A percentile compares a stretch with the other conserved stretches of the same genome.
phyloP scores from a whole-genome alignment of 306 rosid species.

The Lithocarpus polystachyus region DNA sequence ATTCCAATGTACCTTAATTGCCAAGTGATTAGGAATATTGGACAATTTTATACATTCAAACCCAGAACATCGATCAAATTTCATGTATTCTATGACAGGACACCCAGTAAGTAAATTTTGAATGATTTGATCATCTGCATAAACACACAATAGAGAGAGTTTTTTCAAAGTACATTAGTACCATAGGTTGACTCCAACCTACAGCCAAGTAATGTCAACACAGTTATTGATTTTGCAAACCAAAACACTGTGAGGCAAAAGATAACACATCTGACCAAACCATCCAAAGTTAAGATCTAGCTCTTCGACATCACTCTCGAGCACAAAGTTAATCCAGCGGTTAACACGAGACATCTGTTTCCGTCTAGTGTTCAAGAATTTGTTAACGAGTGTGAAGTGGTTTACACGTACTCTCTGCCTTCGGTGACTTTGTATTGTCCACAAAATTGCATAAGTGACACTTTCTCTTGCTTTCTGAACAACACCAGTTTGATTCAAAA shows the following conservation, averaged over 20 bases:
- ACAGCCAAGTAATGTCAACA: constrained; percentile 14
- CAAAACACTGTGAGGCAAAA: constrained; percentile 16
- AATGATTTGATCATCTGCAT: neutral
- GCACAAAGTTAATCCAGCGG: constrained; percentile 31
- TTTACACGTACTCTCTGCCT: constrained; percentile 17
- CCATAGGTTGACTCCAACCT: neutral
- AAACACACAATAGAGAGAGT: constrained; percentile 1
- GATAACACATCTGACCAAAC: neutral
- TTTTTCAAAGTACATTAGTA: neutral
- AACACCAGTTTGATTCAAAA: neutral
- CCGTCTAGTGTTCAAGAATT: neutral
- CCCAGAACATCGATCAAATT: too few relatives aligned
- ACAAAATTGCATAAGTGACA: constrained; percentile 13
- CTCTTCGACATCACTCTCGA: constrained; percentile 19
- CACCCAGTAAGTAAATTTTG: too few relatives aligned
- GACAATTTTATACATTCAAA: too few relatives aligned
- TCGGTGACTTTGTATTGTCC: constrained; percentile 4
- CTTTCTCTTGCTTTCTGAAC: neutral
- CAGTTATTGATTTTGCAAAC: constrained; percentile 22
- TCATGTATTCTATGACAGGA: too few relatives aligned
- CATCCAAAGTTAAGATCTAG: constrained; percentile 13
- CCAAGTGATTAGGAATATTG: too few relatives aligned
- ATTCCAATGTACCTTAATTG: too few relatives aligned
- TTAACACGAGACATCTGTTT: neutral
- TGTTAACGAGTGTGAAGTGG: constrained; percentile 6